A percentile compares a stretch with the other conserved stretches of the same genome.
These are phyloP conservation scores for Epichloe typhina DNA, from an alignment of 2,329 filamentous ascomycete species.

Conservation along the genomic window DNA sequence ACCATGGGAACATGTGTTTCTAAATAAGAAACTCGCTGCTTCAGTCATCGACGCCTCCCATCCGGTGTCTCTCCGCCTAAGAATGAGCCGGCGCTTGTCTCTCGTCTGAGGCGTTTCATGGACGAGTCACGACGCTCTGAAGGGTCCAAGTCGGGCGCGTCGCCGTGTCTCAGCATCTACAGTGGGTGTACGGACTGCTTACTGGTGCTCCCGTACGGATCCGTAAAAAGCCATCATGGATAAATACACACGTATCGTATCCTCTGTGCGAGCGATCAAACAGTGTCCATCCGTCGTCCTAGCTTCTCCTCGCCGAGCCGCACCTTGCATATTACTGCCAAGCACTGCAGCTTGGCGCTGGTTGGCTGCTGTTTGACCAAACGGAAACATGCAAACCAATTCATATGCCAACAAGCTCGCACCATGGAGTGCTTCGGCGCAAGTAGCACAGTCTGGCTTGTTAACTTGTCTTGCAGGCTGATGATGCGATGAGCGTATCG, in stretches of 20 bases:
- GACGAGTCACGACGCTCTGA: background rate
- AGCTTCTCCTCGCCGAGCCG: background rate
- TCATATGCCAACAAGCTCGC: too few species aligned
- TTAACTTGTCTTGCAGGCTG: too few species aligned
- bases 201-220: too few species aligned
- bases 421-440: too few species aligned
- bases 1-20: background rate
- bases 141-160: background rate
- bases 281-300: background rate
- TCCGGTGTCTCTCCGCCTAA: background rate
- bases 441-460: too few species aligned
- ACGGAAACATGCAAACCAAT: background rate
- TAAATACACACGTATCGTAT: too few species aligned
- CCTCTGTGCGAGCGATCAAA: background rate
- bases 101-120: conserved; percentile 5
- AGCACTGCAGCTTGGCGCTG: background rate
- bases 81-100: background rate
- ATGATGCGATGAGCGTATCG: too few species aligned
- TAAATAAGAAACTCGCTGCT: background rate
- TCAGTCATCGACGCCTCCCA: background rate
- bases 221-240: too few species aligned
- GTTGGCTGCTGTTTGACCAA: background rate
- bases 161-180: background rate
- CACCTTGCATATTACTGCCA: background rate
- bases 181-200: too few species aligned